Percentiles rank a stretch among this genome's conserved stretches.
These are phyloP conservation scores for Priceomyces carsonii DNA, from an alignment of 805 yeast genomes.

Conservation along the genomic window DNA sequence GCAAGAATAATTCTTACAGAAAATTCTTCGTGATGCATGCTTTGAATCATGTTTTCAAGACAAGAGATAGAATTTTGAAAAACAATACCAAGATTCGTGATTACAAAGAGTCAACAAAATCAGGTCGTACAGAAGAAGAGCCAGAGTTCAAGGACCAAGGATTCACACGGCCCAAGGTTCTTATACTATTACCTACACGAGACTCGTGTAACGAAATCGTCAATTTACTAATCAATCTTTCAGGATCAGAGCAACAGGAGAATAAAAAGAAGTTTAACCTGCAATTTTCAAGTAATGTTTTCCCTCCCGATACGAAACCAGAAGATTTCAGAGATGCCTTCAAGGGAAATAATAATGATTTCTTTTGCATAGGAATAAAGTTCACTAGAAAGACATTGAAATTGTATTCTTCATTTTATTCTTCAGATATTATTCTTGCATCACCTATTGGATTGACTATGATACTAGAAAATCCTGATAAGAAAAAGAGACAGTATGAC, in stretches of 20 bases:
- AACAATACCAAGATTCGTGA: conserved; percentile 61
- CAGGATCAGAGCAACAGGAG: conserved; percentile 76
- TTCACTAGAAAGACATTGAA: conserved; percentile 86
- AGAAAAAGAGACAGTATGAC: conserved; percentile 66
- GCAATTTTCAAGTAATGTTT: conserved; percentile 61
- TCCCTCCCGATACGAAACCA: conserved; percentile 63
- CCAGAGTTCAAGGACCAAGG: conserved; percentile 89
- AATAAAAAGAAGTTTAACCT: conserved; percentile 71
- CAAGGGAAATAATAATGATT: conserved; percentile 88
- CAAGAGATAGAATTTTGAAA: conserved; percentile 81
- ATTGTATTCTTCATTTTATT: conserved; percentile 78
- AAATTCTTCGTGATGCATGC: conserved; percentile 69
- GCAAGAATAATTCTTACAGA: conserved; percentile 55
- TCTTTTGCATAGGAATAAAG: conserved; percentile 88
- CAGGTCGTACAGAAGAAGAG: conserved; percentile 36
- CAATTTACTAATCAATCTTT: conserved; percentile 55
- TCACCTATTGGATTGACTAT: conserved; percentile 85
- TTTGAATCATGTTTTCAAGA: conserved; percentile 80
- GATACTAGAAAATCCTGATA: conserved; percentile 64
- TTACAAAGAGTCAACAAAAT: conserved; percentile 41
- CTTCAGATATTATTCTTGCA: conserved; percentile 83
- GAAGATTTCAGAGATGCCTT: conserved; percentile 79
- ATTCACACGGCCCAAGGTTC: conserved; percentile 87
- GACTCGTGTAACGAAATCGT: conserved; percentile 72
- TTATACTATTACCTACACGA: conserved; percentile 83